Evolutionary conservation across 75 land plant genomes (phyloP).

Genomic region (Selaginella tamariscina): DNA sequence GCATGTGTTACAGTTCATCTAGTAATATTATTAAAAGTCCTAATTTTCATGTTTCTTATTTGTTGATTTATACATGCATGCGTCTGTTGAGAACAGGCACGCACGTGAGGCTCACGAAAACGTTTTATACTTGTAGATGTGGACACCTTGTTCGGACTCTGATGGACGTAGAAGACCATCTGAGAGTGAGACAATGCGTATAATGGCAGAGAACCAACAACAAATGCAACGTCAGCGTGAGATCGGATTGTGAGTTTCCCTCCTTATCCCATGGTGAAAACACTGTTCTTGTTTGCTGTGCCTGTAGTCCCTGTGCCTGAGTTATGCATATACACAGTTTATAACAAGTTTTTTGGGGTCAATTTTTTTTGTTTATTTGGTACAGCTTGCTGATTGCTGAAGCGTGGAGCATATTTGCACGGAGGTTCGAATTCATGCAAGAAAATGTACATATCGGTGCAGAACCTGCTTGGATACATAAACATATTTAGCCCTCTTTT

Average conservation of each 20-base stretch:
- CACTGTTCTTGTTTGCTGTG: slow-evolving; percentile 5
- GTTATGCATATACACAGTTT: not conserved
- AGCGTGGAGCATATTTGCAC: slow-evolving; percentile 7
- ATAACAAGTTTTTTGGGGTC: not conserved
- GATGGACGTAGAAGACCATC: slow-evolving; percentile 64
- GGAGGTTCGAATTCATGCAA: slow-evolving; percentile 10
- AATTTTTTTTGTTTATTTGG: not conserved
- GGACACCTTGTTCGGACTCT: slow-evolving; percentile 82
- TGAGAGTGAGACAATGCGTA: slow-evolving; percentile 37
- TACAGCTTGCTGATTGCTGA: slow-evolving; percentile 7
- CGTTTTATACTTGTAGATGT: slow-evolving; percentile 70
- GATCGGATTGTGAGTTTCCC: slow-evolving; percentile 50
- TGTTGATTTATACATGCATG: too few relatives aligned
- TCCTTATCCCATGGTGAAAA: not conserved
- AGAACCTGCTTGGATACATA: not conserved
- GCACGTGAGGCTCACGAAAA: too few relatives aligned
- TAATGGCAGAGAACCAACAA: slow-evolving; percentile 67
- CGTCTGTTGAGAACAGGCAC: too few relatives aligned
- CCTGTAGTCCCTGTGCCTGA: slow-evolving; percentile 2
- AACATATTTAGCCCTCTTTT: not conserved
- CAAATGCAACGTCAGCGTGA: slow-evolving; percentile 51
- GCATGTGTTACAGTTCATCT: too few relatives aligned
- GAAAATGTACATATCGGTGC: slow-evolving; percentile 6
- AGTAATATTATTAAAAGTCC: too few relatives aligned
- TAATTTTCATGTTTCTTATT: too few relatives aligned